Evolutionary conservation across 768 basidiomycete species (phyloP).

Genomic region (Kwoniella bestiolae): DNA sequence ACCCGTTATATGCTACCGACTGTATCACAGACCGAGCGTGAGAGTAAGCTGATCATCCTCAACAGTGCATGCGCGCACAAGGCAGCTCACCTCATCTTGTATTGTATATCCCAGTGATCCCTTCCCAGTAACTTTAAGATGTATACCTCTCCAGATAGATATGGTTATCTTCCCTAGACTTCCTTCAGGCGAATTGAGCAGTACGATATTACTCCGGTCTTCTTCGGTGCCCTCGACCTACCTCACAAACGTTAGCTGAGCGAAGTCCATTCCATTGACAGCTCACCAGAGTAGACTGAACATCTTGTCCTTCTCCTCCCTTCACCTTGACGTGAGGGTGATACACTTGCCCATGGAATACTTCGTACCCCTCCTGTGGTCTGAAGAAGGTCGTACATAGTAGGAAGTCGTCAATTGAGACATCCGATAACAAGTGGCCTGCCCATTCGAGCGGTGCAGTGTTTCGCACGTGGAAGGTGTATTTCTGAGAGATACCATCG

Average conservation of each 20-base stretch:
- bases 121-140: too few species aligned
- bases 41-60: too few species aligned
- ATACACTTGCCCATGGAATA: neutral
- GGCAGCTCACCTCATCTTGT: neutral
- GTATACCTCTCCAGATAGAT: conserved; percentile 9
- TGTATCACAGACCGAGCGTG: too few species aligned
- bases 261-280: neutral
- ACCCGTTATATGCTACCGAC: neutral
- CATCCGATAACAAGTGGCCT: neutral
- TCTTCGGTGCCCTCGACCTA: neutral
- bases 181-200: neutral
- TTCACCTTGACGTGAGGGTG: neutral
- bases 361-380: neutral
- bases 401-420: neutral
- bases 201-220: neutral
- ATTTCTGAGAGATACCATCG: neutral
- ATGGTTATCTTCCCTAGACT: conserved; percentile 5
- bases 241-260: too few species aligned
- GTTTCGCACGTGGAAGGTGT: conserved; percentile 13
- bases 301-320: neutral
- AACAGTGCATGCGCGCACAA: too few species aligned
- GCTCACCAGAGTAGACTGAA: neutral
- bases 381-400: conserved; percentile 8
- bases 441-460: neutral
- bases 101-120: too few species aligned